Percentiles rank a stretch among this genome's conserved stretches.
Conservation (phyloP, 768 basidiomycete species). For the Rhodosporidiobolus odoratus region DNA sequence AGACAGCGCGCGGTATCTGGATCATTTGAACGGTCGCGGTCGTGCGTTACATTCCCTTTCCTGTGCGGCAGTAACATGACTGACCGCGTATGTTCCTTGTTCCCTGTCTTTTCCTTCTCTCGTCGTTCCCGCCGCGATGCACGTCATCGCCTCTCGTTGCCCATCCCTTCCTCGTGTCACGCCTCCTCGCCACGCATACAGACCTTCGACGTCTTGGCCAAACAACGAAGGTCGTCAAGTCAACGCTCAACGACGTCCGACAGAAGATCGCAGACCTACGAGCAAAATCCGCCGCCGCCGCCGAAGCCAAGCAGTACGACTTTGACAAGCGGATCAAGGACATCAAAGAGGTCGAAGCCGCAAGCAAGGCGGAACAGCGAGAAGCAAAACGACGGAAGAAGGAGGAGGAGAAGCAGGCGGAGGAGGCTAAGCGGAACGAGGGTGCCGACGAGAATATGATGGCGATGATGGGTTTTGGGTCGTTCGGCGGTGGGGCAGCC, state of each 20-base stretch:
- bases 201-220: slow-evolving; percentile 93
- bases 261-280: slow-evolving; percentile 80
- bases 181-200: slow-evolving; percentile 44
- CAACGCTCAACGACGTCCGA: slow-evolving; percentile 87
- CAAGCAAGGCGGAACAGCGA: slow-evolving; percentile 41
- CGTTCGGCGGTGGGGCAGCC: slow-evolving; percentile 60
- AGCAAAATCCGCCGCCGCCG: slow-evolving; percentile 76
- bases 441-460: slow-evolving; percentile 62
- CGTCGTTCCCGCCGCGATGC: not conserved
- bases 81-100: too few relatives aligned
- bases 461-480: slow-evolving; percentile 82
- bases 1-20: slow-evolving; percentile 86
- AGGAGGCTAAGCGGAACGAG: slow-evolving; percentile 57
- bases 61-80: too few relatives aligned
- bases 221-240: slow-evolving; percentile 81
- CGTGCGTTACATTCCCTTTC: slow-evolving; percentile 60
- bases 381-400: slow-evolving; percentile 62
- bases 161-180: not conserved
- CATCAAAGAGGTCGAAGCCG: slow-evolving; percentile 48
- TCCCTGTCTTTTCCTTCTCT: too few relatives aligned
- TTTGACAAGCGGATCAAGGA: slow-evolving; percentile 84
- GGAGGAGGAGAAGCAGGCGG: slow-evolving; percentile 69
- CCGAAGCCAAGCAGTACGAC: slow-evolving; percentile 83
- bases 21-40: slow-evolving; percentile 88
- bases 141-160: not conserved